Conservation (phyloP, 495 filamentous ascomycete genomes). For the Lentithecium fluviatile region DNA sequence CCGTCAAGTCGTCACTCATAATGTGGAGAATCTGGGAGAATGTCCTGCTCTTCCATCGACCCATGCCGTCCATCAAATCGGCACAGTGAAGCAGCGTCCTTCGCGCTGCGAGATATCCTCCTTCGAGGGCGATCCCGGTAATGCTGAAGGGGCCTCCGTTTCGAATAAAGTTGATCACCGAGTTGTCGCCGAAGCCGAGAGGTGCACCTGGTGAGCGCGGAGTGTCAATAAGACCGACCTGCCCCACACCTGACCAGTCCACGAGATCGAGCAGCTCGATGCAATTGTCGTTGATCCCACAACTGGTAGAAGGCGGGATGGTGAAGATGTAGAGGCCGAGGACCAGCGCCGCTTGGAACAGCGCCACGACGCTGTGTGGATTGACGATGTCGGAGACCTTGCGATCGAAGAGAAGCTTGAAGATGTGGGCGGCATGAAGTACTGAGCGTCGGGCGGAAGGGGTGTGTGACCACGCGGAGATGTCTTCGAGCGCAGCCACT, state of each 20-base stretch:
- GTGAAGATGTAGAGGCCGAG: conserved; percentile 55
- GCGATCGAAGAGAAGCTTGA: conserved; percentile 52
- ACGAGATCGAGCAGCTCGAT: conserved; percentile 54
- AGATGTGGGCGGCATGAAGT: conserved; percentile 54
- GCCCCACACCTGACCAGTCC: conserved; percentile 48
- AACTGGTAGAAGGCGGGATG: conserved; percentile 40
- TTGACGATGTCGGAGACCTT: conserved; percentile 52
- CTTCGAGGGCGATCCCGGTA: conserved; percentile 49
- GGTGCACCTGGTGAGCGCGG: conserved; percentile 45
- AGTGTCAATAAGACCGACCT: conserved; percentile 38
- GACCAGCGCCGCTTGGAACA: conserved; percentile 53
- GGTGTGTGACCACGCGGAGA: conserved; percentile 53
- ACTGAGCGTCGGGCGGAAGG: conserved; percentile 51
- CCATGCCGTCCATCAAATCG: conserved; percentile 51
- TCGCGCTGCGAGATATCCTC: conserved; percentile 52
- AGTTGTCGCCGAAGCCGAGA: conserved; percentile 44
- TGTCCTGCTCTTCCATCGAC: conserved; percentile 53
- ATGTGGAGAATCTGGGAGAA: conserved; percentile 53
- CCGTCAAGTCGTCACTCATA: conserved; percentile 56
- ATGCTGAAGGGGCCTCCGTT: conserved; percentile 53
- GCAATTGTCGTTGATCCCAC: conserved; percentile 40
- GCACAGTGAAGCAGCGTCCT: conserved; percentile 53
- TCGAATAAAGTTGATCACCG: conserved; percentile 52
- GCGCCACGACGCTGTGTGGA: conserved; percentile 50
- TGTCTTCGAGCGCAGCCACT: conserved; percentile 51